Percentiles rank a stretch among this genome's conserved stretches.
Conservation (phyloP, 2,329 filamentous ascomycete species). For the Bipolaris oryzae region DNA sequence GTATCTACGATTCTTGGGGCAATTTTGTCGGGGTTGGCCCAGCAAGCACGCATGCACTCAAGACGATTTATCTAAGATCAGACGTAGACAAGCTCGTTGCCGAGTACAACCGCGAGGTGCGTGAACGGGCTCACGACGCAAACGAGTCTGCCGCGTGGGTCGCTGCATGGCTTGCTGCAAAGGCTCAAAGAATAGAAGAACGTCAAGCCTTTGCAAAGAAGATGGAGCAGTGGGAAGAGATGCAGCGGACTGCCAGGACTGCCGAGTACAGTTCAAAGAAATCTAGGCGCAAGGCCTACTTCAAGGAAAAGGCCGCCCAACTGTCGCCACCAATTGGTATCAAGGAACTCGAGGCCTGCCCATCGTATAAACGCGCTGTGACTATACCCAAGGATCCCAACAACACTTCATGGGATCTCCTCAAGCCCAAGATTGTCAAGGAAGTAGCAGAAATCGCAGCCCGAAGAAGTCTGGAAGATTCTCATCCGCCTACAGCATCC, state of each 20-base stretch:
- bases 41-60: slow-evolving; percentile 41
- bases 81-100: slow-evolving; percentile 39
- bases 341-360: slow-evolving; percentile 46
- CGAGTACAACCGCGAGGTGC: slow-evolving; percentile 29
- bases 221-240: slow-evolving; percentile 49
- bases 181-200: slow-evolving; percentile 36
- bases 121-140: slow-evolving; percentile 23
- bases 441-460: slow-evolving; percentile 35
- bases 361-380: slow-evolving; percentile 48
- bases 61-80: slow-evolving; percentile 39
- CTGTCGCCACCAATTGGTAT: slow-evolving; percentile 46
- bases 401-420: slow-evolving; percentile 44
- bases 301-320: slow-evolving; percentile 44
- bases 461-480: slow-evolving; percentile 13
- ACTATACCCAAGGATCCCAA: slow-evolving; percentile 49
- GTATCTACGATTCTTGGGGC: slow-evolving; percentile 48
- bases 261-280: slow-evolving; percentile 43
- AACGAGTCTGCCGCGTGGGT: slow-evolving; percentile 32
- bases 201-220: slow-evolving; percentile 42
- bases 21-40: slow-evolving; percentile 48
- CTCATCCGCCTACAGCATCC: slow-evolving; percentile 19
- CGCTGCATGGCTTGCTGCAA: slow-evolving; percentile 30
- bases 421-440: slow-evolving; percentile 46
- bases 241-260: slow-evolving; percentile 35
- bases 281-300: slow-evolving; percentile 44